Conservation (phyloP, 805 yeast genomes). For the Zygoascus biomembranicola region DNA sequence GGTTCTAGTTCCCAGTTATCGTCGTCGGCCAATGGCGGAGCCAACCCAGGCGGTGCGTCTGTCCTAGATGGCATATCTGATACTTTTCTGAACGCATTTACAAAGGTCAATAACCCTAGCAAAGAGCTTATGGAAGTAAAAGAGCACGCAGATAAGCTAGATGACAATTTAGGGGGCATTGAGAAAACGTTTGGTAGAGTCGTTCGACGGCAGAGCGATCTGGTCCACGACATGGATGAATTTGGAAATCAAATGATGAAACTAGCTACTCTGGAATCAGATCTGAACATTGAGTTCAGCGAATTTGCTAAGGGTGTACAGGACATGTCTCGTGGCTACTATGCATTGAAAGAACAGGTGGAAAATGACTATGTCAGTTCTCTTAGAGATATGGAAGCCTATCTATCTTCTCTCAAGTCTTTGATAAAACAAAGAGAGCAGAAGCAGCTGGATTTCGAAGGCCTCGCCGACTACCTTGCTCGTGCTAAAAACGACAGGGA, state of each 20-base stretch:
- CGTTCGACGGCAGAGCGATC: conserved; percentile 60
- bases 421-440: conserved; percentile 80
- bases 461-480: conserved; percentile 65
- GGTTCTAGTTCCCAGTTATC: background rate
- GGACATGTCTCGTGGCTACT: conserved; percentile 35
- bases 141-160: conserved; percentile 74
- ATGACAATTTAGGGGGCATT: conserved; percentile 70
- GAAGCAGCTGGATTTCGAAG: conserved; percentile 86
- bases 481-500: conserved; percentile 64
- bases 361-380: conserved; percentile 79
- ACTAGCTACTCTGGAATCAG: conserved; percentile 51
- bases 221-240: conserved; percentile 63
- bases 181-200: conserved; percentile 72
- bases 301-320: conserved; percentile 42
- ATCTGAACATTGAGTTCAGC: conserved; percentile 30
- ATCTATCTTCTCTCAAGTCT: conserved; percentile 53
- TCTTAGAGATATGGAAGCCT: conserved; percentile 80
- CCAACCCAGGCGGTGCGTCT: conserved; percentile 27
- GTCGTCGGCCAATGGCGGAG: conserved; percentile 6
- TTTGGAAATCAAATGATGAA: conserved; percentile 64
- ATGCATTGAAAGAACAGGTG: conserved; percentile 40
- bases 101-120: conserved; percentile 54
- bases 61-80: conserved; percentile 80
- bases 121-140: conserved; percentile 77
- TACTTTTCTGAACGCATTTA: conserved; percentile 87